Base-by-base conservation (phyloP, 208 protist genomes). In the Trypanosoma melophagium region DNA sequence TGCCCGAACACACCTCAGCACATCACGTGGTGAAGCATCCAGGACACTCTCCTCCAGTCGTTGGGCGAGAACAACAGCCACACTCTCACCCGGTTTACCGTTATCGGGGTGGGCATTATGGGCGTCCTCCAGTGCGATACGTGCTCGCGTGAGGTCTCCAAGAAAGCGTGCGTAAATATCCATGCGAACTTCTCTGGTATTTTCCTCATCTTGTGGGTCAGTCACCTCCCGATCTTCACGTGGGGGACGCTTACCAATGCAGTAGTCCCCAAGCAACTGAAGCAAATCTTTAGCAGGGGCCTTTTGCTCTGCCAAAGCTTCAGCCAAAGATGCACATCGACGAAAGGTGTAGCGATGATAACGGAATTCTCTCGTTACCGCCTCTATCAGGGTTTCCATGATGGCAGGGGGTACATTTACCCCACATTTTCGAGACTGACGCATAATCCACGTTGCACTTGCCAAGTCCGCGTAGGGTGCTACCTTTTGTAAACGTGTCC, bases 401-500 rank as follows among this genome's bases (percentile, higher is more conserved):
- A 88, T 56, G 5, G 63, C 31, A 9, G 41, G 25, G 13, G 85
- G 80, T n/a, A 92, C 47, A 60, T 84, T 69, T 4, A 80, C 66
- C 9, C 69, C 53, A n/a, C 44, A 69, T 13, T 17, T 47, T 1
- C 63, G 57, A 3, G 77, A 60, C 60, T 55, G 70, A 7, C 28
- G 24, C 79, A 79, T 82, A 49, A 94, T 87, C 22, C 12, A 40
- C 49, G 52, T 62, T 1, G 66, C 74, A 42, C 53, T 76, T 28
- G 38, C 24, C 17, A 67, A 9, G 17, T 67, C 68, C 4, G 72
- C 78, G 62, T 86, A 85, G 10, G 53, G 31, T 0, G 73, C 73
- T 5, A 91, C 83, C 24, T 76, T 79, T 50, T 91, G 71, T 38
- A 94, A 71, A 21, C 88, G 88, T 19, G 19, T 58, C 54, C 87